Conservation (phyloP, 768 basidiomycete genomes). For the Auricularia cornea region DNA sequence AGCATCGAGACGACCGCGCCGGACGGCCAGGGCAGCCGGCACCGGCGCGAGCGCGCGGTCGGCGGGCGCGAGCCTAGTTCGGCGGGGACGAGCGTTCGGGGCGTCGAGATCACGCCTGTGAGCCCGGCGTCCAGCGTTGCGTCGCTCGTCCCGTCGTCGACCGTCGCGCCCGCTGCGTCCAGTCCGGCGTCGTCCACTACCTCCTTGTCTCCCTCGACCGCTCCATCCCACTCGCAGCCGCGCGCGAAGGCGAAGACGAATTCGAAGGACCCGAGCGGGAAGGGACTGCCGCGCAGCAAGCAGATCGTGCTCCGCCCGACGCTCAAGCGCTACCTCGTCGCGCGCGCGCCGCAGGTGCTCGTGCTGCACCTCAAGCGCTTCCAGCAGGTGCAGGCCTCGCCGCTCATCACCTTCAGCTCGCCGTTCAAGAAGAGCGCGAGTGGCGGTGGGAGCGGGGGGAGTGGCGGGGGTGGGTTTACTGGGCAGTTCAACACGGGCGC, state of each 20-base stretch:
- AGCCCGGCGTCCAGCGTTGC: too few species aligned
- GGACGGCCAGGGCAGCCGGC: neutral
- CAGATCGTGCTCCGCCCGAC: slow-evolving; percentile 75
- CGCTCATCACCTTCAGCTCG: slow-evolving; percentile 40
- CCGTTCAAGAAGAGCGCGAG: slow-evolving; percentile 49
- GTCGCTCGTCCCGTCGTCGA: too few species aligned
- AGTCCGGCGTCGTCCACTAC: too few species aligned
- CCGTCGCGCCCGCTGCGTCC: too few species aligned
- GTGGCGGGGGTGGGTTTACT: neutral
- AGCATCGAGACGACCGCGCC: neutral
- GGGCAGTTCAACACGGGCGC: neutral
- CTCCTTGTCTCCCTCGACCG: too few species aligned
- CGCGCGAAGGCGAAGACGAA: neutral
- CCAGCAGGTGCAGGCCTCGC: slow-evolving; percentile 67
- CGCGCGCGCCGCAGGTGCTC: slow-evolving; percentile 74
- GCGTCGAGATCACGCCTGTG: too few species aligned
- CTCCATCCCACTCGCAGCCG: too few species aligned
- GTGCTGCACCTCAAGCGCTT: slow-evolving; percentile 93
- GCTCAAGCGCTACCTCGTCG: slow-evolving; percentile 92
- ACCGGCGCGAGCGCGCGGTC: neutral
- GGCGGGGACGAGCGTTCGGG: neutral
- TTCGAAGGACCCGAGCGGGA: neutral
- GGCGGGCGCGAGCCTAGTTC: neutral
- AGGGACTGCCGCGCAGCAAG: slow-evolving; percentile 22
- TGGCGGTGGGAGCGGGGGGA: slow-evolving; percentile 13